Evolutionary conservation across 345 rosid species (phyloP), one percentile per base, ranked within the genome.

Genomic region (Brassica rapa): DNA sequence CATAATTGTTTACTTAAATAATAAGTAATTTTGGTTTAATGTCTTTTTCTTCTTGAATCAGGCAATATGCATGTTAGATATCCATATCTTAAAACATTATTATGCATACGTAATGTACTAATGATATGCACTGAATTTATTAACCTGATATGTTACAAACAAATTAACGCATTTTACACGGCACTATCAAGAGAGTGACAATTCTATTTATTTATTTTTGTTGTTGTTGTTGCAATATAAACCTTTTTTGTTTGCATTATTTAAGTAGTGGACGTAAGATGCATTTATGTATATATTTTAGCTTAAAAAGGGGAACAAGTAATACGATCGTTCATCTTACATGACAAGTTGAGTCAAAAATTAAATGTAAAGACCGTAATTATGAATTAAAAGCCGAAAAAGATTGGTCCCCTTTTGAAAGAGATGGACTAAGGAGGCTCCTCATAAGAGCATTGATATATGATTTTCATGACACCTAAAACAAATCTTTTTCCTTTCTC

Each of bases 331-430:
- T 73, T 73, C 70, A 79, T 79, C 70, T 60, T 68, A 73, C 29
- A 74, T 80, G 78, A 79, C 75, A 74, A 80, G 79, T 53, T 70
- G 75, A 62, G 67, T 60, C 10, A 23, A 70, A 41, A 80, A 8
- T 0, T 74, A 75, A 80, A 70, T 75, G 72, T 80, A 12, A 51
- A 74, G 62, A 61, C 79, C 39, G 62, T 33, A 62, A n/a, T 66
- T 39, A 70, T 80, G 25, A 37, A 80, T 69, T 29, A 19, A 74
- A 56, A 64, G 68, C 43, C 68, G 72, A 56, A 80, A 78, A 70
- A 14, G 19, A 75, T 79, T 56, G 83, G 83, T 70, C 79, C 76
- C 80, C 72, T 80, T 56, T 62, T 56, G 79, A 80, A 70, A 69
- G 59, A 75, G 72, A 70, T 62, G 23, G 76, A 73, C 70, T 62